These are phyloP conservation scores for Chlamydomonas sp. DNA, from an alignment of 139 green algal genomes.

Conservation along the genomic window DNA sequence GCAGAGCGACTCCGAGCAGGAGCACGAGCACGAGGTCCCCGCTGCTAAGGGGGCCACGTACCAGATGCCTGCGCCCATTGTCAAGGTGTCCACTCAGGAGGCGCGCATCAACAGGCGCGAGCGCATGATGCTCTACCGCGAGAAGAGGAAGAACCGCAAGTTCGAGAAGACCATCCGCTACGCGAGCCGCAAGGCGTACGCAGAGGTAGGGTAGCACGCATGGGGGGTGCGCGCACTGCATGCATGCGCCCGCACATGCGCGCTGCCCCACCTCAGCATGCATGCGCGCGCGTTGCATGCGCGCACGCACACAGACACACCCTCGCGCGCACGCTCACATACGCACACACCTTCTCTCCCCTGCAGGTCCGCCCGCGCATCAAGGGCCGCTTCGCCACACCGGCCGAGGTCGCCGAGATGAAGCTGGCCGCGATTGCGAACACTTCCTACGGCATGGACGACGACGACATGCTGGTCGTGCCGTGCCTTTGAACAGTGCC, in stretches of 20 bases:
- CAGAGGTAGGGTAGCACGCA: conserved; percentile 59
- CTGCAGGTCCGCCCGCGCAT: conserved; percentile 61
- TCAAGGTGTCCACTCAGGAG: background rate
- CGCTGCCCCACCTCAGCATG: background rate
- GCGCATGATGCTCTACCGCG: conserved; percentile 41
- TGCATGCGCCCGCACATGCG: background rate
- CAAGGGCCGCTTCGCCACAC: conserved; percentile 71
- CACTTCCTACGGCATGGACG: background rate
- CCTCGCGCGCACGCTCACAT: too few species aligned
- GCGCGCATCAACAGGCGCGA: conserved; percentile 12
- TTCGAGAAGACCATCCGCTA: conserved; percentile 87
- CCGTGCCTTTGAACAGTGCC: conserved; percentile 9
- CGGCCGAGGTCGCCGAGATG: background rate
- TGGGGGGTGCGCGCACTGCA: too few species aligned
- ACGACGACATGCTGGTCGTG: conserved; percentile 5
- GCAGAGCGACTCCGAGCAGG: background rate
- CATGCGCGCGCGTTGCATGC: too few species aligned
- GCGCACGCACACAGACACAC: too few species aligned
- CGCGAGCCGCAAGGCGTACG: conserved; percentile 72
- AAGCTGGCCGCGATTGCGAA: background rate
- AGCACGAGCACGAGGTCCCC: too few species aligned
- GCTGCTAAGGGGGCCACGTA: too few species aligned
- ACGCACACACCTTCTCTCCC: too few species aligned
- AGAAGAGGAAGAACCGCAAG: conserved; percentile 69
- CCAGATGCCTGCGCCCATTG: background rate